Percentiles rank a stretch among this genome's conserved stretches.
phyloP scores from a whole-genome alignment of 305 asterid genomes.

The Fraxinus baroniana region DNA sequence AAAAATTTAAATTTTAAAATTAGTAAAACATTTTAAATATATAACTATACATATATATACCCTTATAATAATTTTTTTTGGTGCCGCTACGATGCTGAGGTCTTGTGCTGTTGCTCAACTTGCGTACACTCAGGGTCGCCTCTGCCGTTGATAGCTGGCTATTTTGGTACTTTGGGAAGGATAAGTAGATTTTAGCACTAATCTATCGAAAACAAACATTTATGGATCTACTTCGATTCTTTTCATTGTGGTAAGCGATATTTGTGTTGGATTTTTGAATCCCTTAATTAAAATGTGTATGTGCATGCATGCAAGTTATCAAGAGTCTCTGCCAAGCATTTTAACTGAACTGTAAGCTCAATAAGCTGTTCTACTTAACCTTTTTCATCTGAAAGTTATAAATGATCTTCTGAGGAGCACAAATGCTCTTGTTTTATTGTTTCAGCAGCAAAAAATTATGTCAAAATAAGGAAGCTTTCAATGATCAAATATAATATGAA shows the following conservation, averaged over 20 bases:
- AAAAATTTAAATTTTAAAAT: no score
- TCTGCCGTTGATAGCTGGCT: not conserved
- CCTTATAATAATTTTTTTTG: not conserved
- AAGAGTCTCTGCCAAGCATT: not conserved
- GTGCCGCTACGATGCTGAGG: not conserved
- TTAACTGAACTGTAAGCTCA: not conserved
- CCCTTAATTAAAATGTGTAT: not conserved
- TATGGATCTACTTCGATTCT: not conserved
- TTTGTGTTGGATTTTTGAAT: not conserved
- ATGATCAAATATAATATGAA: no score
- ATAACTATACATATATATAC: not conserved
- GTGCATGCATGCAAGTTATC: not conserved
- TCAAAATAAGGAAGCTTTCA: not conserved
- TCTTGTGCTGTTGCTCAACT: not conserved
- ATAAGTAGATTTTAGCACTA: not conserved
- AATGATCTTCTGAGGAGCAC: not conserved
- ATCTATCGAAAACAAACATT: not conserved
- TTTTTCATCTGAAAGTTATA: not conserved
- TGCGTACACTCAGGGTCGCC: not conserved
- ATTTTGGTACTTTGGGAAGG: not conserved
- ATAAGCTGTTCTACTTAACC: not conserved
- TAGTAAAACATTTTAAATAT: not conserved
- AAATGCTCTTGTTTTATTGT: not conserved
- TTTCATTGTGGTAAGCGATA: not conserved
- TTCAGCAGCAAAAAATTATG: not conserved